phyloP scores from a whole-genome alignment of 2,329 filamentous ascomycete species.

The Parastagonospora nodorum region DNA sequence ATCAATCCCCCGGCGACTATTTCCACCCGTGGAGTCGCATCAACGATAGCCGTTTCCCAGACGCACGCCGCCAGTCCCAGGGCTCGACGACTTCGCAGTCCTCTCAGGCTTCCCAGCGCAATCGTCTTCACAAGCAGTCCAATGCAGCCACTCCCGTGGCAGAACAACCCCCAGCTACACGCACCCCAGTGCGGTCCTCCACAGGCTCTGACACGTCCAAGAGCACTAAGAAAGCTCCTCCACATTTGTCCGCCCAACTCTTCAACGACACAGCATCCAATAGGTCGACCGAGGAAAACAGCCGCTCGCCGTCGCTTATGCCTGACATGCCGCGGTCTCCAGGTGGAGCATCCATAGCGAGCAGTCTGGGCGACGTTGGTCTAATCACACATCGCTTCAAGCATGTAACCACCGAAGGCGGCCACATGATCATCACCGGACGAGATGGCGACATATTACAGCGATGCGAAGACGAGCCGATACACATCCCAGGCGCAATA shows the following conservation, averaged over 20 bases:
- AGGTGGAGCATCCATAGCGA: conserved; percentile 39
- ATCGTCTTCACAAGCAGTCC: conserved; percentile 5
- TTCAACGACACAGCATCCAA: conserved; percentile 44
- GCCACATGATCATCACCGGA: conserved; percentile 83
- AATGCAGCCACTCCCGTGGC: conserved; percentile 1
- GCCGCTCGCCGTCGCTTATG: conserved; percentile 27
- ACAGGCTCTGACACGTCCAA: conserved; percentile 13
- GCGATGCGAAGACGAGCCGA: conserved; percentile 87
- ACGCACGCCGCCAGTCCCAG: conserved; percentile 32
- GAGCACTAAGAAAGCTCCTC: conserved; percentile 10
- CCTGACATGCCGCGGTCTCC: conserved; percentile 29
- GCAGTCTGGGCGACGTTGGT: conserved; percentile 49
- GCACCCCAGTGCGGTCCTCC: neutral
- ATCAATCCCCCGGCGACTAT: conserved; percentile 39
- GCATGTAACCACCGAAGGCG: conserved; percentile 75
- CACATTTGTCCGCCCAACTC: conserved; percentile 34
- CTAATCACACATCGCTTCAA: conserved; percentile 76
- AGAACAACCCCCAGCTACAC: conserved; percentile 11
- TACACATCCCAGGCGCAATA: conserved; percentile 81
- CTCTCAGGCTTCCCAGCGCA: conserved; percentile 32
- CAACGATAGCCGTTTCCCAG: conserved; percentile 28
- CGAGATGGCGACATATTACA: conserved; percentile 73
- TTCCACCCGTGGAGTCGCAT: conserved; percentile 40
- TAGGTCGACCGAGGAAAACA: conserved; percentile 25
- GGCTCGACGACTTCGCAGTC: conserved; percentile 35